phyloP scores from a whole-genome alignment of 805 yeast species.

The Nakazawaea peltata region DNA sequence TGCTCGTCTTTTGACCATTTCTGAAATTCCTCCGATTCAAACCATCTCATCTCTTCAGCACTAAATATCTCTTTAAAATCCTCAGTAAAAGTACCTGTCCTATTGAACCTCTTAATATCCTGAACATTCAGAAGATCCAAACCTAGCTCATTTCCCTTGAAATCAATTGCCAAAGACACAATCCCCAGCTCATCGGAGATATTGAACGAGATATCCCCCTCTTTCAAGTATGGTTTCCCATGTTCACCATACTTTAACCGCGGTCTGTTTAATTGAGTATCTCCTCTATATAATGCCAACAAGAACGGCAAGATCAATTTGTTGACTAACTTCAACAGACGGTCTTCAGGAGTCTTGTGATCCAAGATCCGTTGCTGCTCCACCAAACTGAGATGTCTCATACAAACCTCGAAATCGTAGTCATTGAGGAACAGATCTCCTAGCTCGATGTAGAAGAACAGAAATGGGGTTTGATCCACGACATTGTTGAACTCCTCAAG shows the following conservation, averaged over 20 bases:
- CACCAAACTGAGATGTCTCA: constrained; percentile 36
- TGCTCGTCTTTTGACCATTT: constrained; percentile 12
- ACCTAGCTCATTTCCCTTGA: constrained; percentile 28
- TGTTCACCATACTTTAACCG: constrained; percentile 24
- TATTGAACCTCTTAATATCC: constrained; percentile 16
- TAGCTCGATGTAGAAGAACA: background rate
- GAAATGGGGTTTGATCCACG: background rate
- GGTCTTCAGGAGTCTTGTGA: constrained; percentile 27
- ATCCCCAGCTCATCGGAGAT: constrained; percentile 49
- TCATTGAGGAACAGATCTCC: constrained; percentile 16
- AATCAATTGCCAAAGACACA: constrained; percentile 36
- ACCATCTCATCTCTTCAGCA: constrained; percentile 16
- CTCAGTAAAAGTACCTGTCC: too few relatives aligned
- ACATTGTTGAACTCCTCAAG: background rate
- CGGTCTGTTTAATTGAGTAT: constrained; percentile 12
- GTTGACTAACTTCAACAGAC: constrained; percentile 32
- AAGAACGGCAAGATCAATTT: constrained; percentile 36
- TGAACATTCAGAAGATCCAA: constrained; percentile 36
- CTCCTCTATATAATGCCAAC: constrained; percentile 24
- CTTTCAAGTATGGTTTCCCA: constrained; percentile 54
- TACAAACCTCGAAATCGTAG: constrained; percentile 38
- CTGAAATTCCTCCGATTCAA: constrained; percentile 15
- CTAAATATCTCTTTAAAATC: constrained; percentile 22
- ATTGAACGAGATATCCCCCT: constrained; percentile 40
- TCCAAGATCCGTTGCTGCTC: constrained; percentile 33